Conservation (phyloP, 441 rosid species). For the Dalechampia spathulata region DNA sequence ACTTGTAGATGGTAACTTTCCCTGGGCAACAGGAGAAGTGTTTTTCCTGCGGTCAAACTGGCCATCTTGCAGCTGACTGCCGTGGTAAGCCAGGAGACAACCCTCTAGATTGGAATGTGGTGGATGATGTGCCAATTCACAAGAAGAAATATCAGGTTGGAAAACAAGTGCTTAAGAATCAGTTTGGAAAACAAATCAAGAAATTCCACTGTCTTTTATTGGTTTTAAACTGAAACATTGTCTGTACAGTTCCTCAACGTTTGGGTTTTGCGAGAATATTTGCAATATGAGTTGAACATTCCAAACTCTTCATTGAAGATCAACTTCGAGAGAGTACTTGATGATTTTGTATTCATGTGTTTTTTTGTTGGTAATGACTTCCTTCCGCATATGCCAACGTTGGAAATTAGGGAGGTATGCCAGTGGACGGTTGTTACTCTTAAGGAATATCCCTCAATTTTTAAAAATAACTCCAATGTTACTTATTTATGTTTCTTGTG, state of each 20-base stretch:
- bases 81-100: conserved; percentile 49
- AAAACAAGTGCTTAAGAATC: conserved; percentile 11
- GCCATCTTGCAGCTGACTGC: conserved; percentile 96
- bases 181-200: too few species aligned
- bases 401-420: conserved; percentile 95
- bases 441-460: background rate
- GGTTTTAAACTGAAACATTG: conserved; percentile 4
- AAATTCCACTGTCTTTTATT: conserved; percentile 9
- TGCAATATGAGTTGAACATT: conserved; percentile 79
- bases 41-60: conserved; percentile 82
- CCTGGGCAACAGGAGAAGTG: conserved; percentile 98
- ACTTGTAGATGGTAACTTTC: conserved; percentile 58
- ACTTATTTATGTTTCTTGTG: background rate
- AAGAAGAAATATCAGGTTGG: conserved; percentile 98
- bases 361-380: conserved; percentile 99
- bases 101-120: conserved; percentile 33
- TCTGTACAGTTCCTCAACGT: conserved; percentile 71
- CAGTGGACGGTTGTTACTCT: background rate
- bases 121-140: conserved; percentile 67
- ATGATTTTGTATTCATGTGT: conserved; percentile 94
- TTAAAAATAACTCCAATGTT: background rate
- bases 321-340: conserved; percentile 81
- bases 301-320: conserved; percentile 71
- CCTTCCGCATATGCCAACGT: conserved; percentile 97
- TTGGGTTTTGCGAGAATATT: conserved; percentile 92